A percentile compares a stretch with the other conserved stretches of the same genome.
Evolutionary conservation across 192 early-diverging fungal species (phyloP).

Genomic region (Coemansia sp.): DNA sequence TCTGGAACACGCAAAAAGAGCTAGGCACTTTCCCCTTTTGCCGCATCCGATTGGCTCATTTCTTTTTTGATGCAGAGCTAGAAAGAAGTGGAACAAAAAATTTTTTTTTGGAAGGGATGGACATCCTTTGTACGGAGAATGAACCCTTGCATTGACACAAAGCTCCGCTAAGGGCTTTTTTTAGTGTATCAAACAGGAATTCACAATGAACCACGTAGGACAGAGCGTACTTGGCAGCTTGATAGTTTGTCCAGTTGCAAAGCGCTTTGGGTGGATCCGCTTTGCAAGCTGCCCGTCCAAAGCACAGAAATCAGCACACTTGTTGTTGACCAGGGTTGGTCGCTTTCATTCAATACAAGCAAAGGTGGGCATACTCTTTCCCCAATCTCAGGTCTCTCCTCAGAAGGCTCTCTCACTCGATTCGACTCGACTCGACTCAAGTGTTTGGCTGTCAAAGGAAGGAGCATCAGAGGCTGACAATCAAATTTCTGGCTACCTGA

Average conservation of each 20-base stretch:
- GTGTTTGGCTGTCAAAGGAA: not conserved
- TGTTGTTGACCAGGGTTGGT: not conserved
- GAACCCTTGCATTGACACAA: conserved; percentile 5
- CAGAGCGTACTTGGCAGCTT: not conserved
- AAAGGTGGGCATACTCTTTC: not conserved
- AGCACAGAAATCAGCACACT: not conserved
- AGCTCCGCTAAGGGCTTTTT: conserved; percentile 2
- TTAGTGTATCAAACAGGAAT: not conserved
- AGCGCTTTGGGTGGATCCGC: not conserved
- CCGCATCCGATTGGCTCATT: not conserved
- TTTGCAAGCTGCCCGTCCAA: not conserved
- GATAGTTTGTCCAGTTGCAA: not conserved
- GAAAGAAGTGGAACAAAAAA: not conserved
- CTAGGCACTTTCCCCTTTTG: not conserved
- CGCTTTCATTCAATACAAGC: not conserved
- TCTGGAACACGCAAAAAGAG: not conserved
- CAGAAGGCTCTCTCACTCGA: no score
- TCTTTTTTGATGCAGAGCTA: not conserved
- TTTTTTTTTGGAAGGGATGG: not conserved
- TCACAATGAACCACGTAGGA: not conserved
- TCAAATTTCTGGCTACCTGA: not conserved
- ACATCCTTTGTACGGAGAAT: not conserved
- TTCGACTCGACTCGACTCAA: not conserved
- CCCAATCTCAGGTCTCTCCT: not conserved
- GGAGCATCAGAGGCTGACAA: not conserved